phyloP scores from a whole-genome alignment of 2,329 filamentous ascomycete genomes.

The Sarocladium kiliense region DNA sequence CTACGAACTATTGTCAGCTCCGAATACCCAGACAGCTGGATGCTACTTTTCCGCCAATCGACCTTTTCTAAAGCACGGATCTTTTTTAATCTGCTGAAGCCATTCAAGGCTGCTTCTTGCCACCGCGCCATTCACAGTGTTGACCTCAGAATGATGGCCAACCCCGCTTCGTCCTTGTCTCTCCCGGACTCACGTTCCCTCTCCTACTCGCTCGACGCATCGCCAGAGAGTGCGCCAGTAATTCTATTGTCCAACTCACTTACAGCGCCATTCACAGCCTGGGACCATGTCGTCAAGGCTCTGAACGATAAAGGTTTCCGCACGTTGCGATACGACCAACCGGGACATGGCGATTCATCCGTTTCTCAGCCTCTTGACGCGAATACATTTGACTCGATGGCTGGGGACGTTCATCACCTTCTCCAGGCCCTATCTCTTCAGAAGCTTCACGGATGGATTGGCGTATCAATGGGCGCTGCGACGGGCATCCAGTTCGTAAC shows the following conservation, averaged over 20 bases:
- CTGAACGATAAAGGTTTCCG: constrained; percentile 30
- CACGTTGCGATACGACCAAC: constrained; percentile 38
- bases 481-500: constrained; percentile 33
- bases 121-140: not conserved
- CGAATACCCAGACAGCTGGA: no score
- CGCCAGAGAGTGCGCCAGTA: constrained; percentile 20
- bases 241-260: constrained; percentile 36
- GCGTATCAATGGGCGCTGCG: constrained; percentile 40
- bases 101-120: not conserved
- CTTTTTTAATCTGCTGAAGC: no score
- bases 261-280: constrained; percentile 27
- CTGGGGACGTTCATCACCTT: constrained; percentile 31
- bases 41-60: no score
- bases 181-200: constrained; percentile 11
- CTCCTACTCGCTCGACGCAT: constrained; percentile 23
- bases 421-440: constrained; percentile 25
- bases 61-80: no score
- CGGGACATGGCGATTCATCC: constrained; percentile 35
- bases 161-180: not conserved
- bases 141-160: not conserved
- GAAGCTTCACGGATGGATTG: constrained; percentile 34
- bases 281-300: constrained; percentile 32
- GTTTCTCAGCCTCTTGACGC: constrained; percentile 25
- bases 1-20: no score
- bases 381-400: constrained; percentile 33